Evolutionary conservation across 2,329 filamentous ascomycete species (phyloP).

Genomic region (Arthroderma sp.): DNA sequence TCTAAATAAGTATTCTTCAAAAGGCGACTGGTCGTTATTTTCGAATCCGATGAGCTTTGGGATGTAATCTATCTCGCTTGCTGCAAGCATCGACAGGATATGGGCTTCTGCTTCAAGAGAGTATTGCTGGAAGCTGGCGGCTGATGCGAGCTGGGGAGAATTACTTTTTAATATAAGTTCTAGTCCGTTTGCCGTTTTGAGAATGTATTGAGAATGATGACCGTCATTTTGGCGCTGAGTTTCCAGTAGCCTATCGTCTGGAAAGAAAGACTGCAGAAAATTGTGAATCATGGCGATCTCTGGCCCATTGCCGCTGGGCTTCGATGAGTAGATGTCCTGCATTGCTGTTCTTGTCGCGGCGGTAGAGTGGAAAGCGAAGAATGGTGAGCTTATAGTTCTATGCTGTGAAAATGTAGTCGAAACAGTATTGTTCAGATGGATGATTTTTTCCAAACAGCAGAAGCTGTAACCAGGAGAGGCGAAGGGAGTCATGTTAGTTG

Average conservation of each 20-base stretch:
- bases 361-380: too few species aligned
- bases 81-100: slow-evolving; percentile 24
- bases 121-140: slow-evolving; percentile 27
- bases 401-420: too few species aligned
- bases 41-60: slow-evolving; percentile 28
- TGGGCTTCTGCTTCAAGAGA: slow-evolving; percentile 29
- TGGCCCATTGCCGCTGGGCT: too few species aligned
- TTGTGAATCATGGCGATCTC: background rate
- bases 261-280: slow-evolving; percentile 16
- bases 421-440: too few species aligned
- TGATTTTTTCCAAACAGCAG: too few species aligned
- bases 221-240: slow-evolving; percentile 12
- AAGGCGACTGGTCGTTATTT: slow-evolving; percentile 15
- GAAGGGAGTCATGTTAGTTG: too few species aligned
- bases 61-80: slow-evolving; percentile 21
- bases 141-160: slow-evolving; percentile 21
- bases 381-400: too few species aligned
- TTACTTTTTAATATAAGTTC: slow-evolving; percentile 26
- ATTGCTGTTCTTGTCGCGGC: too few species aligned
- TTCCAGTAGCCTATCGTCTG: slow-evolving; percentile 18
- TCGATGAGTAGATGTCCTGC: too few species aligned
- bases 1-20: slow-evolving; percentile 25
- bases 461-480: too few species aligned
- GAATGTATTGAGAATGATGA: slow-evolving; percentile 23
- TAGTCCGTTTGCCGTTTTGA: slow-evolving; percentile 26